Evolutionary conservation across 1,284 basidiomycete species (phyloP).

Genomic region (Schizophyllum commune): DNA sequence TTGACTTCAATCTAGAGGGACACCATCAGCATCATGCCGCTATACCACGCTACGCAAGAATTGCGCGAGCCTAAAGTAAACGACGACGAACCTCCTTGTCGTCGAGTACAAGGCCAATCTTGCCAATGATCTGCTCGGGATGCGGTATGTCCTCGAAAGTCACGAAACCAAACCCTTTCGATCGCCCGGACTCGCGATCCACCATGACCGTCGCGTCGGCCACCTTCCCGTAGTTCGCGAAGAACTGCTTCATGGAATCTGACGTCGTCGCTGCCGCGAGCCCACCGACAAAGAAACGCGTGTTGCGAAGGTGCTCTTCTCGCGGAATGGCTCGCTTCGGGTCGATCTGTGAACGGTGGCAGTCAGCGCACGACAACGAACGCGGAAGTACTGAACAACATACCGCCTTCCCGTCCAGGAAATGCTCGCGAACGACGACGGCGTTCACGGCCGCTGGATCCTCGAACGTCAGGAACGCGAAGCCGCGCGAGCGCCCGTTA

Average conservation of each 20-base stretch:
- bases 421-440: conserved; percentile 80
- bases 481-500: conserved; percentile 84
- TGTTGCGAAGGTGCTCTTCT: conserved; percentile 75
- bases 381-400: conserved; percentile 12
- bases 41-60: not conserved
- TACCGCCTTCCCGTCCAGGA: conserved; percentile 86
- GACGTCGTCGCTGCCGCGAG: conserved; percentile 73
- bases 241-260: conserved; percentile 77
- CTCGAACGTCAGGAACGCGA: conserved; percentile 92
- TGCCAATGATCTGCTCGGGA: conserved; percentile 66
- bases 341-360: conserved; percentile 63
- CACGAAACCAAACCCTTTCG: conserved; percentile 91
- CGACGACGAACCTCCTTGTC: conserved; percentile 58
- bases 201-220: conserved; percentile 93
- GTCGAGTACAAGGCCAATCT: conserved; percentile 64
- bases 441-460: conserved; percentile 73
- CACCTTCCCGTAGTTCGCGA: conserved; percentile 72
- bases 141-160: conserved; percentile 78
- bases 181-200: conserved; percentile 83
- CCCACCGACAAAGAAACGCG: conserved; percentile 87
- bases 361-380: conserved; percentile 4
- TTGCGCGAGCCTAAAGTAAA: not conserved
- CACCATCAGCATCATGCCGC: not conserved
- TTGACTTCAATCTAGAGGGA: conserved; percentile 78
- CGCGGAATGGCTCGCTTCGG: conserved; percentile 92